These are phyloP conservation scores for Rhodomyrtus tomentosa DNA, from an alignment of 345 rosid genomes.

Conservation along the genomic window DNA sequence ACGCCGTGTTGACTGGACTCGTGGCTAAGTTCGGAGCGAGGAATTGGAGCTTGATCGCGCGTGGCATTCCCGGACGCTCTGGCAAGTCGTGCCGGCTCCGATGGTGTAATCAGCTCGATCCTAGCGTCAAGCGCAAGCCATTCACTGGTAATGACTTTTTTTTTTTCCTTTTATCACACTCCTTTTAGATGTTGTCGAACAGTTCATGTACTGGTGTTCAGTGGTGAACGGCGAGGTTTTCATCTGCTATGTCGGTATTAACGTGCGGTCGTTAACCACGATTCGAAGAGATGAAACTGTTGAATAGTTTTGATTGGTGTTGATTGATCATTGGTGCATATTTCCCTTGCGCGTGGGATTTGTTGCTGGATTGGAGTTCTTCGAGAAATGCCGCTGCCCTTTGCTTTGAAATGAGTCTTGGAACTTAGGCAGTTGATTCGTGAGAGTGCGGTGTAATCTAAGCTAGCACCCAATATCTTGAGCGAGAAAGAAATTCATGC, in stretches of 20 bases:
- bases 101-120: constrained; percentile 91
- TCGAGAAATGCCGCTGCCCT: background rate
- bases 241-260: background rate
- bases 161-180: background rate
- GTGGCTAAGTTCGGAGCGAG: constrained; percentile 41
- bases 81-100: constrained; percentile 84
- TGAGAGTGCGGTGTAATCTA: background rate
- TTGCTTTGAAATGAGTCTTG: background rate
- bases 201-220: background rate
- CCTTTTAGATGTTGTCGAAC: background rate
- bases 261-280: background rate
- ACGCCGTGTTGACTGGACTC: constrained; percentile 24
- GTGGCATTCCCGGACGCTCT: constrained; percentile 56
- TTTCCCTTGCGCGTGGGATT: background rate
- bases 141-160: constrained; percentile 35
- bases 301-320: background rate
- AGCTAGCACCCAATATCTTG: background rate
- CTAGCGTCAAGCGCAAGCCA: constrained; percentile 58
- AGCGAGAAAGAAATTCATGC: background rate
- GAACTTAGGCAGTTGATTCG: background rate
- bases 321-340: background rate
- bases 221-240: background rate
- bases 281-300: background rate
- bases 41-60: constrained; percentile 63
- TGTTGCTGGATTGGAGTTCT: background rate